Percentiles rank a stretch among this genome's conserved stretches.
Evolutionary conservation across 192 early-diverging fungal genomes (phyloP).

Genomic region (Coemansia sp.): DNA sequence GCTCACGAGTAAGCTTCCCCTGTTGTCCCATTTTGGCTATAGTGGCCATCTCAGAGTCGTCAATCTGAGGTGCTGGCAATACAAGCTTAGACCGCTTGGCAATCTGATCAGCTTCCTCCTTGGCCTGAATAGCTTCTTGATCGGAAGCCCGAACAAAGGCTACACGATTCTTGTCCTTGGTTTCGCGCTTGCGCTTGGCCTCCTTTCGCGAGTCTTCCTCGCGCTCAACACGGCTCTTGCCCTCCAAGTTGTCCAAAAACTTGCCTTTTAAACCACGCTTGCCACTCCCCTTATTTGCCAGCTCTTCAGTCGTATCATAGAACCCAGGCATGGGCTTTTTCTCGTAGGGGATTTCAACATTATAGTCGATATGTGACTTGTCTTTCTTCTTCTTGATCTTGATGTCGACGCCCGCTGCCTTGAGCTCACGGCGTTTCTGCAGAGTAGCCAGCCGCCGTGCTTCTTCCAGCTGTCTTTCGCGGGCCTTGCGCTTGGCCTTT

Average conservation of each 20-base stretch:
- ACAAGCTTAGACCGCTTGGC: conserved; percentile 74
- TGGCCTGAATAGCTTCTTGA: conserved; percentile 24
- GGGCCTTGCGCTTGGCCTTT: conserved; percentile 98
- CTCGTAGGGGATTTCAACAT: conserved; percentile 95
- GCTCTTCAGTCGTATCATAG: conserved; percentile 88
- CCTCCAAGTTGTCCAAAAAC: conserved; percentile 77
- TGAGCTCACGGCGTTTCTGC: conserved; percentile 94
- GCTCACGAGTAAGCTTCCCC: conserved; percentile 69
- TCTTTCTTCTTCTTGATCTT: conserved; percentile 69
- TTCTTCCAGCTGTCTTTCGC: conserved; percentile 96
- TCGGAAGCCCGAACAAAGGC: conserved; percentile 57
- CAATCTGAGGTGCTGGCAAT: conserved; percentile 89
- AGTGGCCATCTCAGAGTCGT: conserved; percentile 85
- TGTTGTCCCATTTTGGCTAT: conserved; percentile 87
- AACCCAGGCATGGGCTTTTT: conserved; percentile 85
- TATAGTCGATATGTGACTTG: conserved; percentile 81
- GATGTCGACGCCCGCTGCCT: conserved; percentile 93
- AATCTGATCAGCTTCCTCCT: conserved; percentile 69
- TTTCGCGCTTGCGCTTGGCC: conserved; percentile 70
- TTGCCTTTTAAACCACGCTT: conserved; percentile 68
- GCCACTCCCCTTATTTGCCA: conserved; percentile 58
- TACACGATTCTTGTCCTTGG: conserved; percentile 56
- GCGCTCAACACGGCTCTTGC: conserved; percentile 76
- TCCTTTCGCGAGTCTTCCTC: conserved; percentile 81
- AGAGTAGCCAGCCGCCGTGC: conserved; percentile 83